Base-by-base conservation (phyloP, 768 basidiomycete genomes). In the Amylocystis lapponica region DNA sequence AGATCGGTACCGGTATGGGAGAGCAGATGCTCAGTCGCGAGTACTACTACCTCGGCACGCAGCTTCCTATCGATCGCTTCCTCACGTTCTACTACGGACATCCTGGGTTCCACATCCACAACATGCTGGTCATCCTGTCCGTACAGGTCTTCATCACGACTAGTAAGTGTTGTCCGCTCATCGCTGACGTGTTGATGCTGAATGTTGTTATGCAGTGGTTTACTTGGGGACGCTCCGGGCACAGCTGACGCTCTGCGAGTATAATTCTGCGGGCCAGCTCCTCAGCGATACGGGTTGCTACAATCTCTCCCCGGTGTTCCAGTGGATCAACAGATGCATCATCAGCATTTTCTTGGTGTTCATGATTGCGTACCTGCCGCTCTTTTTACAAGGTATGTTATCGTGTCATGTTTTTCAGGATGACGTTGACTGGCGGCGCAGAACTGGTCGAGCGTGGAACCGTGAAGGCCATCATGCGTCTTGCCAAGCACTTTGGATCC, bases 1-100 rank as follows among this genome's bases (percentile, higher is more conserved):
- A 99, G 79, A 94, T 99, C 56, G 95, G 96, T 11, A 98, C 94
- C n/a, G 96, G 96, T 64, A 99, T 99, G 96, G 96, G 96, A 27
- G 96, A 99, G 63, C 96, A 99, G 66, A 91, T 98, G 90, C 77
- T 99, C 57, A 96, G 92, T 68, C 81, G 96, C 50, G 96, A 98
- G 66, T 98, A 99, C 64, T 99, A 99, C 66, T 98, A 98, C 58
- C 67, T 99, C 50, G 96, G 96, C 22, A 99, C 96, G 19, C 96
- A 98, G 61, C 78, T 99, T 41, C 94, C 96, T 27, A 84, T 98
- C 61, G 96, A 99, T 63, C 83, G 96, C 34, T 99, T 99, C 82
- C 70, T 99, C 65, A 99, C 96, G 38, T 99, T 98, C 76, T 98
- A 99, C 72, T 99, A 99, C 55, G 94, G 92, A 36, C 96, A 98